Evolutionary conservation across 805 yeast species (phyloP).

Genomic region (Saccharomyces jurei): DNA sequence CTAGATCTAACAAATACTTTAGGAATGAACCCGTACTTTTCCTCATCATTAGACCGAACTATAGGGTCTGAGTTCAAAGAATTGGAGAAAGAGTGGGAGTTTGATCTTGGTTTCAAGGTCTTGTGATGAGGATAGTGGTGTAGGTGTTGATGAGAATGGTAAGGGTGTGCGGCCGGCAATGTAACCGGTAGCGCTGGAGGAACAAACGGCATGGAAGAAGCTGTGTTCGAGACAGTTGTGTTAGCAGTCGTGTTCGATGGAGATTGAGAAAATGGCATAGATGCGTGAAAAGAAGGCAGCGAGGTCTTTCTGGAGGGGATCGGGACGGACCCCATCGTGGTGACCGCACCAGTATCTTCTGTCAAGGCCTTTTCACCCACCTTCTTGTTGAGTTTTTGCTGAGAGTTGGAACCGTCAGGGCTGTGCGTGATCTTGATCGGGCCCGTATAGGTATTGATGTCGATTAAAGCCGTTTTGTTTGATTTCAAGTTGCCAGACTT

Average conservation of each 20-base stretch:
- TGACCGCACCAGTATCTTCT: background rate
- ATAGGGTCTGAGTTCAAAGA: slow-evolving; percentile 7
- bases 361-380: background rate
- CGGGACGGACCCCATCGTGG: background rate
- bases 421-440: slow-evolving; percentile 8
- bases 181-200: background rate
- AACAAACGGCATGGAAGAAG: slow-evolving; percentile 2
- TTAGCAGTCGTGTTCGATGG: background rate
- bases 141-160: background rate
- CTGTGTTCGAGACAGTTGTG: background rate
- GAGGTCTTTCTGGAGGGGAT: background rate
- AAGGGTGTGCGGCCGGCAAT: background rate
- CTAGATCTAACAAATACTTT: slow-evolving; percentile 30
- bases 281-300: slow-evolving; percentile 1
- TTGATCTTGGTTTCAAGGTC: slow-evolving; percentile 22
- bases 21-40: slow-evolving; percentile 29
- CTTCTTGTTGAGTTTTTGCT: background rate
- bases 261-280: background rate
- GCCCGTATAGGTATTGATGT: slow-evolving; percentile 16
- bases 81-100: slow-evolving; percentile 20
- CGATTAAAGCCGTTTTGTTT: slow-evolving; percentile 23
- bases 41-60: slow-evolving; percentile 13
- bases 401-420: background rate
- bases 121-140: background rate
- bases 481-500: slow-evolving; percentile 37